Conservation (phyloP, 495 filamentous ascomycete genomes). For the Penicillium roqueforti region DNA sequence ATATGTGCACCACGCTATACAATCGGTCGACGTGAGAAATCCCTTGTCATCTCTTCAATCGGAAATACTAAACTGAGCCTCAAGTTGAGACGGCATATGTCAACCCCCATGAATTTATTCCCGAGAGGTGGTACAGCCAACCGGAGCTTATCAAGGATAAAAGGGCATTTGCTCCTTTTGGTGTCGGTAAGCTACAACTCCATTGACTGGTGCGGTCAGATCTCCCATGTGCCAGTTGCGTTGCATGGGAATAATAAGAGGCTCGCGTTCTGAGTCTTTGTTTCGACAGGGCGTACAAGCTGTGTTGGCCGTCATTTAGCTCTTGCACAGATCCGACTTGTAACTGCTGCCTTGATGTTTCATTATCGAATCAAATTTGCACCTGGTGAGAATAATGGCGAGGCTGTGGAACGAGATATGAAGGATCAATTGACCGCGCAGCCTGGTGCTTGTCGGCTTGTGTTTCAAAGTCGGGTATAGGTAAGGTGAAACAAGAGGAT, state of each 20-base stretch:
- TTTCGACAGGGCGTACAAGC: constrained; percentile 29
- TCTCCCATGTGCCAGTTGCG: neutral
- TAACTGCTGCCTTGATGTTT: constrained; percentile 25
- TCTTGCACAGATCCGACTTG: constrained; percentile 40
- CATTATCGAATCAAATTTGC: constrained; percentile 35
- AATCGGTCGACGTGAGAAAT: constrained; percentile 26
- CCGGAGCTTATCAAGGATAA: constrained; percentile 34
- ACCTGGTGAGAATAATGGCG: constrained; percentile 33
- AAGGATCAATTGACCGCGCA: constrained; percentile 40
- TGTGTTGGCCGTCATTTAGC: constrained; percentile 53
- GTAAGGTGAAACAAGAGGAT: neutral
- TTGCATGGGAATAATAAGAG: neutral
- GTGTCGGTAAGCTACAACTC: constrained; percentile 22
- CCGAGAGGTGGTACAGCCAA: constrained; percentile 47
- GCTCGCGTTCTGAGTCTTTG: constrained; percentile 11
- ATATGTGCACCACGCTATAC: constrained; percentile 33
- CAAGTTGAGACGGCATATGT: constrained; percentile 11
- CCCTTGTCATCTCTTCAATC: neutral
- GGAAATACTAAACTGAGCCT: neutral
- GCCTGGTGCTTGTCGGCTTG: constrained; percentile 17
- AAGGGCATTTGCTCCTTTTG: constrained; percentile 49
- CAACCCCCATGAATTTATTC: constrained; percentile 35
- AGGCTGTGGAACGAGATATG: constrained; percentile 31
- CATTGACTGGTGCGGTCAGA: neutral
- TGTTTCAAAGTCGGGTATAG: neutral